Conservation (phyloP, 2,329 filamentous ascomycete genomes). For the Hypoxylon rubiginosum region DNA sequence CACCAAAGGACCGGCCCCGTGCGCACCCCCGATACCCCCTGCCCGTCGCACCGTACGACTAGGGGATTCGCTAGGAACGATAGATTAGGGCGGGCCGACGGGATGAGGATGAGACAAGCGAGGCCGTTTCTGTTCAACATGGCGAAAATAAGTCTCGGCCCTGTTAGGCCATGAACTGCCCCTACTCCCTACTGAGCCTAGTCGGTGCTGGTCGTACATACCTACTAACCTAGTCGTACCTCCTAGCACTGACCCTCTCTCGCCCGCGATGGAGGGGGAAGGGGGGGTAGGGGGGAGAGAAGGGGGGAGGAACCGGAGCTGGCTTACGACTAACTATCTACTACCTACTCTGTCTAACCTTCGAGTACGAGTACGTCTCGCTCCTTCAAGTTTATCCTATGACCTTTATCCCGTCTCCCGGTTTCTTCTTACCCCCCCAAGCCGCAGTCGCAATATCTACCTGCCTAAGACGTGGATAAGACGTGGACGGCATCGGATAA, state of each 20-base stretch:
- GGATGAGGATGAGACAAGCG: constrained; percentile 31
- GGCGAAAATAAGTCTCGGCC: constrained; percentile 27
- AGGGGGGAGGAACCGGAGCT: neutral
- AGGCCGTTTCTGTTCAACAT: constrained; percentile 27
- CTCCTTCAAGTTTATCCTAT: constrained; percentile 36
- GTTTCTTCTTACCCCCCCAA: constrained; percentile 24
- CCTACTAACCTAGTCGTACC: neutral
- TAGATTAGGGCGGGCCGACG: constrained; percentile 39
- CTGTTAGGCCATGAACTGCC: too few relatives aligned
- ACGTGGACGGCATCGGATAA: constrained; percentile 33
- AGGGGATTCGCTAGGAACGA: constrained; percentile 8
- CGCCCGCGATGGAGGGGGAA: constrained; percentile 11
- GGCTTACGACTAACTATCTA: neutral
- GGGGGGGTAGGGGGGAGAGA: neutral
- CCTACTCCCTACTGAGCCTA: too few relatives aligned
- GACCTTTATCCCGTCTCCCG: constrained; percentile 37
- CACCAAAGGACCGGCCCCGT: constrained; percentile 10
- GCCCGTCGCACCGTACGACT: constrained; percentile 38
- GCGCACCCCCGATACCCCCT: constrained; percentile 8
- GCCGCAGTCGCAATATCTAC: constrained; percentile 16
- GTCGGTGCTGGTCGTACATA: too few relatives aligned
- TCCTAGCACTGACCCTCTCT: neutral
- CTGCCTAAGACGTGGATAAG: constrained; percentile 26
- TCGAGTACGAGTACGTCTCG: constrained; percentile 14
- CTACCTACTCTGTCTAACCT: constrained; percentile 16